Percentiles rank a stretch among this genome's conserved stretches.
Conservation (phyloP, 2,329 filamentous ascomycete species). For the Hymenoscyphus infarciens region DNA sequence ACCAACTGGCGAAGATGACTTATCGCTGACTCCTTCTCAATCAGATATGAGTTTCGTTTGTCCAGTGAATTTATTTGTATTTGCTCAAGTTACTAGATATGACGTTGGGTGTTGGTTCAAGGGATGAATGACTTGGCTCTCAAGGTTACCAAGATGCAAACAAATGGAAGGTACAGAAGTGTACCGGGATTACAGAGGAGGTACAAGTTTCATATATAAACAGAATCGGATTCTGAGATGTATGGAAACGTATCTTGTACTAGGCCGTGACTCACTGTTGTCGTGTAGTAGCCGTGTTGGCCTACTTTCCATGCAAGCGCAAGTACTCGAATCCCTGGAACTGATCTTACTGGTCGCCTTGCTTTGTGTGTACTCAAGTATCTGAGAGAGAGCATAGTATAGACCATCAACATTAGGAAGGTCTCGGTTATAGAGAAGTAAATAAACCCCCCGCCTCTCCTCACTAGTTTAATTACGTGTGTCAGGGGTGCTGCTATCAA, state of each 20-base stretch:
- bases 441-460: no score
- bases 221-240: neutral
- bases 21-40: neutral
- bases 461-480: no score
- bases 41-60: neutral
- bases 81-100: neutral
- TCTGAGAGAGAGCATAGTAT: neutral
- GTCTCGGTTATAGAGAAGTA: neutral
- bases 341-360: neutral
- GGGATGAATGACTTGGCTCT: neutral
- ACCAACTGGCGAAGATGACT: neutral
- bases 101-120: neutral
- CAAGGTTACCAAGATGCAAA: neutral
- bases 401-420: neutral
- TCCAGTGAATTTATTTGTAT: neutral
- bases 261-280: neutral
- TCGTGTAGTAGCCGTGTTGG: neutral
- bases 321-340: neutral
- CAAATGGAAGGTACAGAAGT: neutral
- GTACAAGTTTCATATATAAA: neutral
- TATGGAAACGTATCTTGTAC: neutral
- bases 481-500: neutral
- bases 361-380: neutral
- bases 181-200: neutral
- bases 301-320: neutral